A percentile compares a stretch with the other conserved stretches of the same genome.
Conservation (phyloP, 805 yeast genomes). For the Teunomyces lycoperdinae region DNA sequence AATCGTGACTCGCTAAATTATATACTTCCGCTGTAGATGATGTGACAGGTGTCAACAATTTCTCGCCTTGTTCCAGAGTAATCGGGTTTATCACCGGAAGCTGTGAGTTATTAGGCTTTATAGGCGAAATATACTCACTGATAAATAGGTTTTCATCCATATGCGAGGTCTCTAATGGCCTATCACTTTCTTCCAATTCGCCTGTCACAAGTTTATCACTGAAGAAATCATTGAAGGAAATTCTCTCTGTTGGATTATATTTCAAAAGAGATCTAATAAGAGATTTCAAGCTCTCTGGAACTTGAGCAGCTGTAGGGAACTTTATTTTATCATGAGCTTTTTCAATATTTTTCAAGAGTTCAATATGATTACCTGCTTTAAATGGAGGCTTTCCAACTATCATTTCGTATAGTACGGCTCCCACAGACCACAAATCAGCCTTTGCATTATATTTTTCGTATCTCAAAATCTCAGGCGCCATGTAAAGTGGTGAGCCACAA, state of each 20-base stretch:
- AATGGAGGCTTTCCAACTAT: conserved; percentile 96
- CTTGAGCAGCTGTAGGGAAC: conserved; percentile 68
- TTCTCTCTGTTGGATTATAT: conserved; percentile 82
- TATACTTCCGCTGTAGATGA: background rate
- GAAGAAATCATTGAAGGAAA: conserved; percentile 87
- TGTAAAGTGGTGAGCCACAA: conserved; percentile 95
- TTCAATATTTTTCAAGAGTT: conserved; percentile 81
- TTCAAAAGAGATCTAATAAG: conserved; percentile 75
- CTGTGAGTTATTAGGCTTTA: conserved; percentile 13
- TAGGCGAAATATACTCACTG: conserved; percentile 68
- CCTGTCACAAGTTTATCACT: conserved; percentile 60
- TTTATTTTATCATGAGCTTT: conserved; percentile 71
- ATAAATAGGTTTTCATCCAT: conserved; percentile 80
- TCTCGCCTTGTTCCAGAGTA: conserved; percentile 3
- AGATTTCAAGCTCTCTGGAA: conserved; percentile 61
- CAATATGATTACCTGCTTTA: conserved; percentile 89
- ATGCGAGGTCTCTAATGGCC: conserved; percentile 62
- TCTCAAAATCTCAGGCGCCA: conserved; percentile 96
- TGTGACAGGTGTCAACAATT: background rate
- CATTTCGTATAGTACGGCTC: conserved; percentile 95
- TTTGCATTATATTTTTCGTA: conserved; percentile 96
- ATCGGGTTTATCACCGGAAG: conserved; percentile 13
- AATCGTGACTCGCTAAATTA: background rate
- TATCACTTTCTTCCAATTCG: conserved; percentile 51
- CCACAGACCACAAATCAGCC: conserved; percentile 98